Evolutionary conservation across 164 flowering plant genomes (phyloP).

Genomic region (Magnolia sinica): DNA sequence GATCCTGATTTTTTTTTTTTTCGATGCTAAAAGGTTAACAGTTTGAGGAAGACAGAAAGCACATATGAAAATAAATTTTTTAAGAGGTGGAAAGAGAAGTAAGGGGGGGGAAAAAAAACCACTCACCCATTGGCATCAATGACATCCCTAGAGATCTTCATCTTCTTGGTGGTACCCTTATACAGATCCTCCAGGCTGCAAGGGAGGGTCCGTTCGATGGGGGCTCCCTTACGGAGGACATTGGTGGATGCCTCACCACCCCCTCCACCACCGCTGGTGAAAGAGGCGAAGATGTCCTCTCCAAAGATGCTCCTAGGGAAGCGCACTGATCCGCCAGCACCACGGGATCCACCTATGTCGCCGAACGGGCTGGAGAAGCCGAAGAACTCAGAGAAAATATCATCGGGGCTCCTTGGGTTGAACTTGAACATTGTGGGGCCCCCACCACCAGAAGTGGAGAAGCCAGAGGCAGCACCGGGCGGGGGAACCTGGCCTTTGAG

Average conservation of each 20-base stretch:
- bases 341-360: slow-evolving; percentile 59
- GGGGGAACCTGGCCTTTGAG: slow-evolving; percentile 73
- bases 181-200: slow-evolving; percentile 93
- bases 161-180: slow-evolving; percentile 90
- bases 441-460: slow-evolving; percentile 28
- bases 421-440: slow-evolving; percentile 54
- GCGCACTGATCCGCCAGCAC: slow-evolving; percentile 40
- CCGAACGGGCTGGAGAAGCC: slow-evolving; percentile 74
- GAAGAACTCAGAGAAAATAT: slow-evolving; percentile 83
- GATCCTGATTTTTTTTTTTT: no score
- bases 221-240: slow-evolving; percentile 44
- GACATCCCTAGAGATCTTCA: slow-evolving; percentile 92
- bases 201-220: slow-evolving; percentile 60
- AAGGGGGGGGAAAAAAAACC: background rate
- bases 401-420: slow-evolving; percentile 77
- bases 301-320: slow-evolving; percentile 51
- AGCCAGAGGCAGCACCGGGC: slow-evolving; percentile 40
- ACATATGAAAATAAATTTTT: no score
- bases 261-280: slow-evolving; percentile 37
- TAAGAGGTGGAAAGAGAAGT: no score
- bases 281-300: slow-evolving; percentile 53
- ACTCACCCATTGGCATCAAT: slow-evolving; percentile 74
- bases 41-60: no score
- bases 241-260: slow-evolving; percentile 43
- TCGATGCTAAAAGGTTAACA: no score